Evolutionary conservation across 73 alveolate genomes (phyloP).

Genomic region (Paramecium octaurelia): DNA sequence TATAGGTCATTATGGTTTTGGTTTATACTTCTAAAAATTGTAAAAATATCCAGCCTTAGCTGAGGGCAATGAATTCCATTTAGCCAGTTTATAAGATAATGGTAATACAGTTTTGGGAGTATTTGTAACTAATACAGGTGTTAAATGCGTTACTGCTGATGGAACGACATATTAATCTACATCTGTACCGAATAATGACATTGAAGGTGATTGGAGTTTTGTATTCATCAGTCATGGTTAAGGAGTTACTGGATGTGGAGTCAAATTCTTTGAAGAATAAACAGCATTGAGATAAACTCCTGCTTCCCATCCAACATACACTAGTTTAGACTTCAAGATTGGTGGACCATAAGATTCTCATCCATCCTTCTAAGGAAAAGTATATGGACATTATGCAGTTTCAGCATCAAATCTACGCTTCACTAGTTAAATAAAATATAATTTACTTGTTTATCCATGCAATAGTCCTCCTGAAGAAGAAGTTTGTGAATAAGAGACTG

Average conservation of each 20-base stretch:
- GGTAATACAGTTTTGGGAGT: background rate
- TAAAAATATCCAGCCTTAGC: background rate
- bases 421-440: background rate
- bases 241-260: background rate
- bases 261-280: background rate
- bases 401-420: background rate
- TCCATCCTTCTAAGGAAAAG: constrained; percentile 36
- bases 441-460: background rate
- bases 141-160: background rate
- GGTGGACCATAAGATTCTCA: constrained; percentile 1
- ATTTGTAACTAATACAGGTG: background rate
- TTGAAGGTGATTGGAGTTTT: constrained; percentile 34
- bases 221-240: background rate
- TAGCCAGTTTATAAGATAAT: background rate
- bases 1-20: constrained; percentile 5
- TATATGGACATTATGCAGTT: background rate
- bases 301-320: background rate
- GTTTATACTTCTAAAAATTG: constrained; percentile 20
- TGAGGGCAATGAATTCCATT: background rate
- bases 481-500: background rate
- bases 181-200: background rate
- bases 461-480: background rate
- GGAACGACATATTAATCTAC: background rate
- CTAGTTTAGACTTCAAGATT: background rate
- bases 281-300: background rate